Evolutionary conservation across 176 grass and related monocot genomes (phyloP), one percentile per base, ranked within the genome.

Genomic region (Carex scoparia): DNA sequence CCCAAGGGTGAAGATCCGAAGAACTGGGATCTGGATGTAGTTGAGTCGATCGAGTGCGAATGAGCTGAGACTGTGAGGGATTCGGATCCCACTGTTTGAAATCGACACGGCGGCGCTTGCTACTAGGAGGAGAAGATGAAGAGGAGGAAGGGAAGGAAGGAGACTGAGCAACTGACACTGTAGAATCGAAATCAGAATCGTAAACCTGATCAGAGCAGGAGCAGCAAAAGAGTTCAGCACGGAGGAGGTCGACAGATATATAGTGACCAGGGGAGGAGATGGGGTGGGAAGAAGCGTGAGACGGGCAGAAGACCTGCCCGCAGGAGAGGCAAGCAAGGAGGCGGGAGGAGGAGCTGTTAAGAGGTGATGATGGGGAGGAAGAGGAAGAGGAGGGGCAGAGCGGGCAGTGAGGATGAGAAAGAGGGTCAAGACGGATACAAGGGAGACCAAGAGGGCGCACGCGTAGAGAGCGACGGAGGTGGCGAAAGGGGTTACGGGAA

Each of bases 121-220:
- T 85, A 4, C 31, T 18, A 1, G 78, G 76, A 1, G 63, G 64
- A 15, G 83, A 42, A 1, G 76, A 81, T 0, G 61, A 31, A 7
- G 85, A 49, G 1, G 84, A 0, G 73, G 90, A 81, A 11, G 44
- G 74, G 33, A 90, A 87, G 13, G 91, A 80, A 77, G 84, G 87
- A 10, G 91, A 89, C 11, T 93, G 92, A 8, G 92, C 89, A 13
- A 94, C 83, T 84, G 93, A 85, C 79, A 98, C 95, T 63, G 89
- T 85, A 55, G 90, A 87, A 64, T 98, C 95, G 85, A 98, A 98
- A 35, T 98, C 95, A 28, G 79, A 88, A 11, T 98, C 95, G 85
- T 98, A 98, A 88, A 98, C 85, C 86, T 95, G 95, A 79, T 98
- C 95, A 32, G 74, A 74, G 88, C 95, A 98, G n/a, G 88, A 88